Base-by-base conservation (phyloP, 2,329 filamentous ascomycete species). In the Periglandula ipomoeae region DNA sequence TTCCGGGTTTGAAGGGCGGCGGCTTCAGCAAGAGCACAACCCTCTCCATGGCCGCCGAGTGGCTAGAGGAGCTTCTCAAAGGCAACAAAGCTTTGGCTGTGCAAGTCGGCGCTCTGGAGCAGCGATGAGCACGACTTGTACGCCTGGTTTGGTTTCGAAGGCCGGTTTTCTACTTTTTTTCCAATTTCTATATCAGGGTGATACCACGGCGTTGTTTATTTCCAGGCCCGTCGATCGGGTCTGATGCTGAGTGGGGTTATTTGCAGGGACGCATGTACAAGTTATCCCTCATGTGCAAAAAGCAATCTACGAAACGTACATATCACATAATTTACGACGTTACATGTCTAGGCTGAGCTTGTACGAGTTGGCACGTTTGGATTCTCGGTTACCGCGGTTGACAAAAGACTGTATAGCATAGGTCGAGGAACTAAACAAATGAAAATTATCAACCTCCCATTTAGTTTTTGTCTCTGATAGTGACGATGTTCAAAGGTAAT, bases 11-110 rank as follows among this genome's bases (percentile, higher is more conserved):
- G 10, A 78, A 76, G 48, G 82, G 79, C 23, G 85, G 85, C 8
- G 85, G 85, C 1, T 83, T 89, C 56, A 93, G 87, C 68, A 95
- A 94, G 70, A 90, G 86, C 61, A 83, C 81, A 7, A 84, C 89
- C 63, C 73, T 95, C 35, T 75, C 78, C 17, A 84, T 89, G 66
- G 79, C 87, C 3, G 85, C 82, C 13, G 83, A 87, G 55, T 94
- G 85, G 74, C 68, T 95, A n/a, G 81, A 90, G 53, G 78, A 84
- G 15, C 62, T 94, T 19, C 65, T 89, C 11, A 68, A 74, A 35
- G 87, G 82, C 4, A 95, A 94, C 60, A 70, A 81, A 49, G 62
- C 70, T 23, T 64, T 89, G 47, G 70, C 70, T 6, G 30, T 35
- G 39, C 50, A 51, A 35, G 42, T 35, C 6, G 38, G 37, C 19